phyloP scores from a whole-genome alignment of 306 rosid species.

The Sicyos edulis region DNA sequence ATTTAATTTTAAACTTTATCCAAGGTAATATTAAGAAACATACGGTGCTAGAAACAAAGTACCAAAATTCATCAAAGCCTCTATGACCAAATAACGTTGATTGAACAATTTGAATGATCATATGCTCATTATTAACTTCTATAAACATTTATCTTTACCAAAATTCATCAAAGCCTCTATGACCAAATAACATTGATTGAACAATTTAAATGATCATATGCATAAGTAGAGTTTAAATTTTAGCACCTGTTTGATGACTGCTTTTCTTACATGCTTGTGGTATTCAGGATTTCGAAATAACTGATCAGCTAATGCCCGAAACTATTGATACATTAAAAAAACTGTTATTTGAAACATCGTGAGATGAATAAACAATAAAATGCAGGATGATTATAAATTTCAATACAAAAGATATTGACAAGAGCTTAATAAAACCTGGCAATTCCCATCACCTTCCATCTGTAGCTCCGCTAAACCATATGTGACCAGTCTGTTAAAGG shows the following conservation, averaged over 20 bases:
- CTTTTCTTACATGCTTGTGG: slow-evolving; percentile 91
- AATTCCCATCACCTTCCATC: slow-evolving; percentile 99
- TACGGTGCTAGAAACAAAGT: background rate
- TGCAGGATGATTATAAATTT: background rate
- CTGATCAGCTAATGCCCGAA: slow-evolving; percentile 97
- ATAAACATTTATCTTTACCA: background rate
- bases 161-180: slow-evolving; percentile 3
- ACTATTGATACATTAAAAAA: slow-evolving; percentile 46
- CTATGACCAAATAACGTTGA: background rate
- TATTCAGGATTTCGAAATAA: slow-evolving; percentile 69
- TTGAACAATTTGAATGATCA: slow-evolving; percentile 16
- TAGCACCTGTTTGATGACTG: slow-evolving; percentile 81
- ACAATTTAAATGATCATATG: slow-evolving; percentile 19
- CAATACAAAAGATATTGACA: slow-evolving; percentile 13
- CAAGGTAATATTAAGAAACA: background rate
- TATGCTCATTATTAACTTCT: slow-evolving; percentile 13
- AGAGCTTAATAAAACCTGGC: slow-evolving; percentile 56
- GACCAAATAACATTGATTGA: background rate
- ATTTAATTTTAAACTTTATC: background rate
- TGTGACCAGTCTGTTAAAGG: slow-evolving; percentile 56
- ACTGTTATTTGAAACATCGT: slow-evolving; percentile 23
- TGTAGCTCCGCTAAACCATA: slow-evolving; percentile 80
- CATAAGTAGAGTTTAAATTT: slow-evolving; percentile 21
- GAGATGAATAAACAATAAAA: slow-evolving; percentile 1
- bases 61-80: slow-evolving; percentile 9